Evolutionary conservation across 352 stramenopile genomes (phyloP).

Genomic region (Pythium chondricola): DNA sequence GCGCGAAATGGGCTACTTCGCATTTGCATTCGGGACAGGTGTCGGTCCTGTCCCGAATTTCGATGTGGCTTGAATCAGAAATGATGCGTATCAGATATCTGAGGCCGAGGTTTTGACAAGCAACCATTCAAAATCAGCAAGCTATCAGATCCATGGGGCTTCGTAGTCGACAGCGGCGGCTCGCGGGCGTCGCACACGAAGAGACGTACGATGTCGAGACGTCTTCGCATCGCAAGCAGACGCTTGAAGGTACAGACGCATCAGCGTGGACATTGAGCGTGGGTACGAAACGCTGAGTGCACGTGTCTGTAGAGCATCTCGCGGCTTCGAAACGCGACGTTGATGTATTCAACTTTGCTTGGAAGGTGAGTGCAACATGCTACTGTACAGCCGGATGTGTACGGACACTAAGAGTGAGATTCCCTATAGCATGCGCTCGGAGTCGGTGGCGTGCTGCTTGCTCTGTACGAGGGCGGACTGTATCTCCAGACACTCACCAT

Average conservation of each 20-base stretch:
- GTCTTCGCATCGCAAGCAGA: slow-evolving; percentile 22
- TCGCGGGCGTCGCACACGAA: slow-evolving; percentile 26
- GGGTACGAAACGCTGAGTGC: neutral
- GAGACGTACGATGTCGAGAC: slow-evolving; percentile 38
- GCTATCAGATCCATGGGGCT: slow-evolving; percentile 29
- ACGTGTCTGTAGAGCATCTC: slow-evolving; percentile 29
- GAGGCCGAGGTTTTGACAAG: neutral
- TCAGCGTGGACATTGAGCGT: neutral
- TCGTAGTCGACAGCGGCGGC: slow-evolving; percentile 38
- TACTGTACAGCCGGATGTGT: neutral
- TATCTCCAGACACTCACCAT: slow-evolving; percentile 26
- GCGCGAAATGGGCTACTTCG: too few species aligned
- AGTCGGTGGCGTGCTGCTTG: slow-evolving; percentile 31
- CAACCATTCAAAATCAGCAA: neutral
- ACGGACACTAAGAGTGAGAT: too few species aligned
- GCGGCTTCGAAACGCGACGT: slow-evolving; percentile 30
- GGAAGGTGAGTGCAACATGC: slow-evolving; percentile 10
- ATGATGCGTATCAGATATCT: too few species aligned
- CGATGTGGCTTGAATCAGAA: too few species aligned
- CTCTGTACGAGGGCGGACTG: slow-evolving; percentile 34
- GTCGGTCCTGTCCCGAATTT: neutral
- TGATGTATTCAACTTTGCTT: slow-evolving; percentile 11
- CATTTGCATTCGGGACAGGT: too few species aligned
- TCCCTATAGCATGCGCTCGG: slow-evolving; percentile 24
- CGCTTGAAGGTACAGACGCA: slow-evolving; percentile 22